Conservation (phyloP, 2,329 filamentous ascomycete species). For the Monosporascus sp. region DNA sequence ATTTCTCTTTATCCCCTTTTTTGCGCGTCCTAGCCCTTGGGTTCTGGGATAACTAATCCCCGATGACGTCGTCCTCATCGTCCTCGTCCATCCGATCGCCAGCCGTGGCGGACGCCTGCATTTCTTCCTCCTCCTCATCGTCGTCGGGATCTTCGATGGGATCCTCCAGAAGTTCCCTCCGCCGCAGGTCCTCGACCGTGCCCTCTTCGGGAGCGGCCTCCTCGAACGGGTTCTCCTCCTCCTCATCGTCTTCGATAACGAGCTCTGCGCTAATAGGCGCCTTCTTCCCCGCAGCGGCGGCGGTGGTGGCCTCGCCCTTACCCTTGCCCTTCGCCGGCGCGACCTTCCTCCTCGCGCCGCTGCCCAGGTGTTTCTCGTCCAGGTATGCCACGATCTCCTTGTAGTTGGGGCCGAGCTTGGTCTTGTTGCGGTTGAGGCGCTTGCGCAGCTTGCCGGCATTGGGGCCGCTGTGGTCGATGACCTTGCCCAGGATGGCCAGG, state of each 20-base stretch:
- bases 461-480: constrained; percentile 61
- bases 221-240: constrained; percentile 38
- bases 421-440: constrained; percentile 72
- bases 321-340: constrained; percentile 35
- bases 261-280: constrained; percentile 39
- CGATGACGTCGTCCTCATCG: constrained; percentile 31
- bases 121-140: constrained; percentile 25
- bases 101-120: constrained; percentile 10
- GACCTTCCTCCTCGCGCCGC: constrained; percentile 35
- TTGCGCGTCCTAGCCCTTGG: too few relatives aligned
- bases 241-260: constrained; percentile 36
- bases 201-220: constrained; percentile 52
- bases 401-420: constrained; percentile 77
- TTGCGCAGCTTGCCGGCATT: constrained; percentile 60
- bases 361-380: constrained; percentile 59
- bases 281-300: constrained; percentile 31
- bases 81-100: constrained; percentile 24
- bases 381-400: constrained; percentile 77
- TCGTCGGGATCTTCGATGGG: constrained; percentile 37
- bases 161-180: constrained; percentile 49
- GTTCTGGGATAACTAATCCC: constrained; percentile 26
- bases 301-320: constrained; percentile 21
- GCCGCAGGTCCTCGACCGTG: constrained; percentile 50
- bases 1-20: too few relatives aligned
- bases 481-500: constrained; percentile 67